Conservation (phyloP, 2,329 filamentous ascomycete genomes). For the Knufia petricola region DNA sequence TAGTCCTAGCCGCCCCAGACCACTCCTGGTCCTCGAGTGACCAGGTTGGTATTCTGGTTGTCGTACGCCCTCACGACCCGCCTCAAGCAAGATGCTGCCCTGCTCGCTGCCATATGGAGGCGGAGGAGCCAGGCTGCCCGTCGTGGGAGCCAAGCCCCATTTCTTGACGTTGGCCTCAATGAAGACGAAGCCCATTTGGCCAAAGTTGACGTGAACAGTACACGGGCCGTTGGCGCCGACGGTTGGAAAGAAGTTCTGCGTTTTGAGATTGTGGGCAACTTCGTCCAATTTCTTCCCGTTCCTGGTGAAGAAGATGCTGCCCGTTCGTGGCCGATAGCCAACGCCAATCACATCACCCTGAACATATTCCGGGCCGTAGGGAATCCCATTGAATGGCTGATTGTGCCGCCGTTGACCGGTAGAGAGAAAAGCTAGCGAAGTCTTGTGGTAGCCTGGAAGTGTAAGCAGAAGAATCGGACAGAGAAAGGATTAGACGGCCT, state of each 20-base stretch:
- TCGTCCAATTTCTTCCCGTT: slow-evolving; percentile 97
- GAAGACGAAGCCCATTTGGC: slow-evolving; percentile 95
- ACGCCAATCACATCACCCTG: slow-evolving; percentile 95
- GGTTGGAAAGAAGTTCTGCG: slow-evolving; percentile 94
- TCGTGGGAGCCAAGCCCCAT: slow-evolving; percentile 95
- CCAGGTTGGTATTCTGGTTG: slow-evolving; percentile 43
- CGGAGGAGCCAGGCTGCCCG: slow-evolving; percentile 84
- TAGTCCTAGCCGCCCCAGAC: slow-evolving; percentile 63
- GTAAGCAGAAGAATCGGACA: slow-evolving; percentile 12
- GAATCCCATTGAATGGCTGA: slow-evolving; percentile 72
- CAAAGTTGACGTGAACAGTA: slow-evolving; percentile 91
- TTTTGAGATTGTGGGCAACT: slow-evolving; percentile 81
- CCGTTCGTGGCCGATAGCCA: slow-evolving; percentile 86
- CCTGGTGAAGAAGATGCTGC: slow-evolving; percentile 93
- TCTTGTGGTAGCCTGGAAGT: slow-evolving; percentile 71
- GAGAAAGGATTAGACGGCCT: slow-evolving; percentile 28
- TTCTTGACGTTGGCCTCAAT: slow-evolving; percentile 99
- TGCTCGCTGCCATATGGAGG: slow-evolving; percentile 96
- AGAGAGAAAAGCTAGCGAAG: slow-evolving; percentile 84
- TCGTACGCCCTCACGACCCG: slow-evolving; percentile 53
- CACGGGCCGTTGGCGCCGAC: slow-evolving; percentile 93
- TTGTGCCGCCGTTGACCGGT: slow-evolving; percentile 80
- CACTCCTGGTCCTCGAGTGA: slow-evolving; percentile 66
- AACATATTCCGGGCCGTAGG: slow-evolving; percentile 73
- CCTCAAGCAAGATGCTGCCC: slow-evolving; percentile 87